These are phyloP conservation scores for Chlorokybus atmophyticus DNA, from an alignment of 139 green algal species.

Conservation along the genomic window DNA sequence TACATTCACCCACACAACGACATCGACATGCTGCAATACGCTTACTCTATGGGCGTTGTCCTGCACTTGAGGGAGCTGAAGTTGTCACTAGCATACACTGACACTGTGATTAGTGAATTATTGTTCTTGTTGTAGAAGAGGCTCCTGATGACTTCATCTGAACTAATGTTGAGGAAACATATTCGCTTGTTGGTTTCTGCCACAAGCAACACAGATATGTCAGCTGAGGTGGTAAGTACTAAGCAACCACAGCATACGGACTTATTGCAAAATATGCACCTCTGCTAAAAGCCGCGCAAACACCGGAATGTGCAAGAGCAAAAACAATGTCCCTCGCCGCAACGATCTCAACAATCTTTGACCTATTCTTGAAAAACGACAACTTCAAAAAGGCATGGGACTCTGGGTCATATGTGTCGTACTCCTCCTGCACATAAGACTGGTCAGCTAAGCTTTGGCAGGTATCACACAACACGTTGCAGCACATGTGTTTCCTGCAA, in stretches of 20 bases:
- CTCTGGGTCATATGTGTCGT: conserved; percentile 29
- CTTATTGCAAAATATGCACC: no score
- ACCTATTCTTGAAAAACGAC: conserved; percentile 34
- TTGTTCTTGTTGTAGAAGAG: conserved; percentile 43
- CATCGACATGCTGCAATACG: no score
- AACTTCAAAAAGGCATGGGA: conserved; percentile 19
- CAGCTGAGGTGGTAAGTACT: no score
- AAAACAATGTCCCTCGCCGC: conserved; percentile 33
- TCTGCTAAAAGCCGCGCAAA: conserved; percentile 32
- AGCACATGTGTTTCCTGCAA: neutral
- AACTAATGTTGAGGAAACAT: conserved; percentile 29
- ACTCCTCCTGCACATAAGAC: conserved; percentile 27
- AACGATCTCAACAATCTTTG: conserved; percentile 36
- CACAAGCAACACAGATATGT: no score
- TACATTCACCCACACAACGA: no score
- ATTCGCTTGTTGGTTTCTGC: conserved; percentile 28
- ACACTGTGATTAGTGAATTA: conserved; percentile 30
- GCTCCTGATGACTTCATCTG: conserved; percentile 31
- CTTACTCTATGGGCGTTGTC: conserved; percentile 25
- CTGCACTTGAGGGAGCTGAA: conserved; percentile 31
- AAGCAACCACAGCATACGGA: no score
- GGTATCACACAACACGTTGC: no score
- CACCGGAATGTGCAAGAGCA: conserved; percentile 35
- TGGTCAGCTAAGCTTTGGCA: neutral
- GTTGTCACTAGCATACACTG: conserved; percentile 27